Base-by-base conservation (phyloP, 2,329 filamentous ascomycete species). In the Chaetomium sp. region DNA sequence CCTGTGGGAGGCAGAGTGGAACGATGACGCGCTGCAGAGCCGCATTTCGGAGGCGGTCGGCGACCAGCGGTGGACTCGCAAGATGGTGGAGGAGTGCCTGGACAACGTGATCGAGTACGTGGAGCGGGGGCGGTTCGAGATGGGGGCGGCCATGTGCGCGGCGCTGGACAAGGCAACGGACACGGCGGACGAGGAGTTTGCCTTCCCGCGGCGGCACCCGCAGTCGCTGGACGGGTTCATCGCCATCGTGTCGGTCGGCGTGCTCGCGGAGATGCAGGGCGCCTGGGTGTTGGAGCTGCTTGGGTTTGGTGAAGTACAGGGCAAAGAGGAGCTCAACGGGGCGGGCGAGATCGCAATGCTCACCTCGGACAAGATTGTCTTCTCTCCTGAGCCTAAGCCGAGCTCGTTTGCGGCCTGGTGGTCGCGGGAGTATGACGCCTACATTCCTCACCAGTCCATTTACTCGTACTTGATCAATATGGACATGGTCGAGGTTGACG, bases 271-370 rank as follows among this genome's bases (percentile, higher is more conserved):
- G 44, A 58, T 63, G 57, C 53, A 54, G 41, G 62, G 61, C 4
- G 57, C 57, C 1, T 64, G 62, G 62, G 55, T 59, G 44, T 38
- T 64, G 52, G 60, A 61, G 53, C 41, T 60, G 45, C 53, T 64
- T 9, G 62, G 62, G 12, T 64, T 64, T 19, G 61, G 59, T 3
- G 54, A 60, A 53, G 52, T 60, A n/a, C 33, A 40, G 2, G 56
- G 49, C 4, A 53, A 56, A n/a, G 47, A 57, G 35, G 42, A 45
- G 46, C 10, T 43, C 2, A n/a, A 53, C 6, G 49, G 54, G 3
- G 35, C 38, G n/a, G 44, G 46, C 4, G 54, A 57, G 43, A 48
- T 61, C 10, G 53, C 50, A 32, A 61, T 60, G 58, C 33, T 50
- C 40, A 55, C 60, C 32, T 57, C 44, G 34, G 58, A 57, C 48